These are phyloP conservation scores for Angomonas desouzai DNA, from an alignment of 208 protist species.

Conservation along the genomic window DNA sequence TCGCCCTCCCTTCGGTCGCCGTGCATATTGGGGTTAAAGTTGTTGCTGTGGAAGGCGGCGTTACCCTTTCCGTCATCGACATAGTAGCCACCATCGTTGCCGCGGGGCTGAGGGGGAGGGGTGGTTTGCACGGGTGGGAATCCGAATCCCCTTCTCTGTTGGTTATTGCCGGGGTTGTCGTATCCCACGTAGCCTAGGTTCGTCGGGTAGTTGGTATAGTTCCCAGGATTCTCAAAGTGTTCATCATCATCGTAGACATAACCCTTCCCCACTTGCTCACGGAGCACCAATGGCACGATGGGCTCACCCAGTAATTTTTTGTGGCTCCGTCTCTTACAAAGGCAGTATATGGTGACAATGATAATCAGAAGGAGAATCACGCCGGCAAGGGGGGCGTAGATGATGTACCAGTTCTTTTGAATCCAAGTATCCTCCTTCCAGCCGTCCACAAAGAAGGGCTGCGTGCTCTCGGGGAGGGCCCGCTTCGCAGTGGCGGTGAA, in stretches of 20 bases:
- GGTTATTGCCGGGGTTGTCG: not conserved
- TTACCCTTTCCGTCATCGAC: not conserved
- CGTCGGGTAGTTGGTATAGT: not conserved
- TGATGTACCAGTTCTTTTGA: conserved; percentile 49
- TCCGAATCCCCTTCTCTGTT: not conserved
- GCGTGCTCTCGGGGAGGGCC: conserved; percentile 8
- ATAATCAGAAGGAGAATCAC: conserved; percentile 30
- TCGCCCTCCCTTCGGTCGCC: conserved; percentile 16
- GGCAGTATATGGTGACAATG: conserved; percentile 41
- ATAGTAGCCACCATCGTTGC: not conserved
- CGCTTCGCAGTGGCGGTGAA: not conserved
- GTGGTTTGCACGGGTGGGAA: too few species aligned
- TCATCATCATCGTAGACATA: conserved; percentile 19
- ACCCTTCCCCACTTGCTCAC: conserved; percentile 35
- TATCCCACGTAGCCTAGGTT: not conserved
- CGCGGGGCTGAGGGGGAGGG: too few species aligned
- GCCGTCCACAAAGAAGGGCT: conserved; percentile 35
- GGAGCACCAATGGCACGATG: conserved; percentile 42
- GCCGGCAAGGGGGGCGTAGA: conserved; percentile 31
- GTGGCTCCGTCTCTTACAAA: conserved; percentile 17
- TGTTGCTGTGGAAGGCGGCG: not conserved
- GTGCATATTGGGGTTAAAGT: conserved; percentile 17
- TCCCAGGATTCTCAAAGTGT: conserved; percentile 3
- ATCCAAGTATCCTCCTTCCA: conserved; percentile 55
- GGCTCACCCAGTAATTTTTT: conserved; percentile 17